Evolutionary conservation across 2,329 filamentous ascomycete genomes (phyloP).

Genomic region (Fusarium marasasianum): DNA sequence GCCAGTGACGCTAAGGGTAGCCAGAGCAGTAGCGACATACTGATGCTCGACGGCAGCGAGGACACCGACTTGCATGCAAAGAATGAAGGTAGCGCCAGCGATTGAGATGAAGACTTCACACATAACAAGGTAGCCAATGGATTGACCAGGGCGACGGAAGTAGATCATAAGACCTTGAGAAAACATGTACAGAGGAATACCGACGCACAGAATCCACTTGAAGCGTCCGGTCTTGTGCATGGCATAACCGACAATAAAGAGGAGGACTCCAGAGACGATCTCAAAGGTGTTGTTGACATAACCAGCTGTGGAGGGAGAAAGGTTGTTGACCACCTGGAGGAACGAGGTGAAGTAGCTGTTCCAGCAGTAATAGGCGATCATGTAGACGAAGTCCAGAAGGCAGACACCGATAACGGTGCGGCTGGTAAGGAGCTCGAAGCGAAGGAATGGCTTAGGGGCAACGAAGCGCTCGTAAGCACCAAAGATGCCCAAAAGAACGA

Average conservation of each 20-base stretch:
- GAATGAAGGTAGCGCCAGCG: slow-evolving; percentile 62
- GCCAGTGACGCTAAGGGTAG: slow-evolving; percentile 41
- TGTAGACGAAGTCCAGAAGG: slow-evolving; percentile 50
- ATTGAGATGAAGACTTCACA: slow-evolving; percentile 63
- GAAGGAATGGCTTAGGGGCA: slow-evolving; percentile 66
- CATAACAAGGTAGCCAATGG: slow-evolving; percentile 57
- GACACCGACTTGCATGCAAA: slow-evolving; percentile 41
- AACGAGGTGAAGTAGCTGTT: slow-evolving; percentile 61
- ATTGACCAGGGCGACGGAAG: slow-evolving; percentile 47
- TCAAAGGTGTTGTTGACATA: slow-evolving; percentile 60
- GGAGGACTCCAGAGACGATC: slow-evolving; percentile 58
- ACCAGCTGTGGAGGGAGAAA: slow-evolving; percentile 56
- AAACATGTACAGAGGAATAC: slow-evolving; percentile 63
- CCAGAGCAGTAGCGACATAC: slow-evolving; percentile 45
- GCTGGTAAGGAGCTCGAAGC: slow-evolving; percentile 58
- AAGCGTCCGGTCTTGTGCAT: slow-evolving; percentile 62
- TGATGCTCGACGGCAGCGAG: slow-evolving; percentile 47
- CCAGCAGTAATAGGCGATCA: slow-evolving; percentile 57
- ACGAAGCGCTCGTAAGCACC: slow-evolving; percentile 64
- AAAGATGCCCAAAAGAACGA: slow-evolving; percentile 60
- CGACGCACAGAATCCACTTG: slow-evolving; percentile 59
- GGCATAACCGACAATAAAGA: slow-evolving; percentile 56
- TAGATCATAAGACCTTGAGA: slow-evolving; percentile 56
- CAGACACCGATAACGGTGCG: slow-evolving; percentile 61
- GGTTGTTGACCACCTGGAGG: slow-evolving; percentile 60